These are phyloP conservation scores for Chrysosporium queenslandicum DNA, from an alignment of 2,329 filamentous ascomycete genomes.

Conservation along the genomic window DNA sequence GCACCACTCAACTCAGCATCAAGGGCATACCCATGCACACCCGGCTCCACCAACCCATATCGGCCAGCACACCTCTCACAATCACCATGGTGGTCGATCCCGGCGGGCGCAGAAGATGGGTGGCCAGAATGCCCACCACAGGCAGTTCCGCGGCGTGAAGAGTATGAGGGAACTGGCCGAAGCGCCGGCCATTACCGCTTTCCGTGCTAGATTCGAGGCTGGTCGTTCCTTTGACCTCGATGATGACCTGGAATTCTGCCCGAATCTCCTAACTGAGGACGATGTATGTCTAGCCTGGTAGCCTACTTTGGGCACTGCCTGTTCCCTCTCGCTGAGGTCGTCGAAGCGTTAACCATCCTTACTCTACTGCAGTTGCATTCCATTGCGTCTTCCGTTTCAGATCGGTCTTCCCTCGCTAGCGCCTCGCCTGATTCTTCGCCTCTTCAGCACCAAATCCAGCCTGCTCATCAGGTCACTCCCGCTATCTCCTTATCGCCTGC, in stretches of 20 bases:
- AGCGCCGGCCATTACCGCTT: conserved; percentile 62
- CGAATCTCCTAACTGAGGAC: conserved; percentile 79
- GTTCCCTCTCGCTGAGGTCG: background rate
- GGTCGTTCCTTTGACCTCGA: conserved; percentile 90
- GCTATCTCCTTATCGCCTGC: conserved; percentile 59
- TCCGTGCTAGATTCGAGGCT: conserved; percentile 80
- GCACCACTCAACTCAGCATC: conserved; percentile 37
- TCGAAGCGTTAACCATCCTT: background rate
- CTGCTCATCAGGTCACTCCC: conserved; percentile 63
- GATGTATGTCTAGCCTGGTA: conserved; percentile 53
- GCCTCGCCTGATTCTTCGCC: conserved; percentile 88
- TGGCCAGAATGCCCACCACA: conserved; percentile 70
- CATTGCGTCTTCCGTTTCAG: conserved; percentile 78
- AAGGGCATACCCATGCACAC: conserved; percentile 42
- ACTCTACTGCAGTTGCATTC: conserved; percentile 61
- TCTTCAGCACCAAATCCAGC: conserved; percentile 68
- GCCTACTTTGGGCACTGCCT: background rate
- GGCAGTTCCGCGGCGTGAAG: conserved; percentile 75
- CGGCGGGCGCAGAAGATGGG: conserved; percentile 73
- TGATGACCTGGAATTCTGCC: conserved; percentile 93
- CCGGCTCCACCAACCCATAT: conserved; percentile 46
- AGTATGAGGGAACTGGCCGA: conserved; percentile 80
- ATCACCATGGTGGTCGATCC: conserved; percentile 73
- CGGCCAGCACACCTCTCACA: conserved; percentile 49
- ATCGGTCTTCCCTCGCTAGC: conserved; percentile 89